A percentile compares a stretch with the other conserved stretches of the same genome.
These are phyloP conservation scores for Xylaria castorea DNA, from an alignment of 495 filamentous ascomycete genomes.

Conservation along the genomic window DNA sequence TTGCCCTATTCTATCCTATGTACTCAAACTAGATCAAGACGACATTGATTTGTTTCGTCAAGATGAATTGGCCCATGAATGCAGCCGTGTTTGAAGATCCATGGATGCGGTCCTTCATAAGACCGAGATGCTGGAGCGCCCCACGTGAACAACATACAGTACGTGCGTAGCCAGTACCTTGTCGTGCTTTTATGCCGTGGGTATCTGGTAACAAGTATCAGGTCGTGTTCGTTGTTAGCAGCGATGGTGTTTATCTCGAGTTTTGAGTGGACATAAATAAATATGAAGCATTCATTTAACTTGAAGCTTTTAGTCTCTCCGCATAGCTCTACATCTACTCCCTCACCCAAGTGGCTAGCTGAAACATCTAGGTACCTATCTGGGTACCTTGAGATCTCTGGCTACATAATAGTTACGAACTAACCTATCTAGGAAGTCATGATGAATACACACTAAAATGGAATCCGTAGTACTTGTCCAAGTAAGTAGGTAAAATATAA, in stretches of 20 bases:
- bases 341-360: background rate
- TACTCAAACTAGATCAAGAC: background rate
- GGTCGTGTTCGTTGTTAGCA: background rate
- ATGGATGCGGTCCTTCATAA: slow-evolving; percentile 21
- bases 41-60: slow-evolving; percentile 8
- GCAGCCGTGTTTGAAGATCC: slow-evolving; percentile 24
- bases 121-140: slow-evolving; percentile 15
- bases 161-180: slow-evolving; percentile 14
- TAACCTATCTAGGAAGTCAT: background rate
- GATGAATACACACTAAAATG: background rate
- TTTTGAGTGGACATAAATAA: background rate
- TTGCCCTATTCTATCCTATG: slow-evolving; percentile 5
- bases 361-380: background rate
- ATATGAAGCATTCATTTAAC: background rate
- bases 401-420: too few relatives aligned
- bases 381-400: background rate
- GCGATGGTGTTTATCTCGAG: background rate
- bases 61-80: slow-evolving; percentile 20
- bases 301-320: background rate
- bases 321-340: background rate
- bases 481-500: background rate
- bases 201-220: background rate
- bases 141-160: slow-evolving; percentile 16
- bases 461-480: background rate
- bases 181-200: background rate